Evolutionary conservation across 441 rosid genomes (phyloP), one percentile per base, ranked within the genome.

Genomic region (Syzygium syzygioides): DNA sequence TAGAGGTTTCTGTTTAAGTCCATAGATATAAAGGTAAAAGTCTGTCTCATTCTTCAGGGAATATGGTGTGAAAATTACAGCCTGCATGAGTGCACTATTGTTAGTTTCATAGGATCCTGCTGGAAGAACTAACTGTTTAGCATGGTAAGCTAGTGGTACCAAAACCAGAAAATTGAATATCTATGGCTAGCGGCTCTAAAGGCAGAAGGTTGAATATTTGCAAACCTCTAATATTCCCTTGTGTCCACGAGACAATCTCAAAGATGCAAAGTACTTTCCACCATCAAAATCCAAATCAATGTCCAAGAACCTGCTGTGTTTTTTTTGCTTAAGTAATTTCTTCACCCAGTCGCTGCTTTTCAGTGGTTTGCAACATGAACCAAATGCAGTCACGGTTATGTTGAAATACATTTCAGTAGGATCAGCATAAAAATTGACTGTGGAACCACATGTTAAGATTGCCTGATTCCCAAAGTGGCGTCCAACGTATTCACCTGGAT

Each of bases 191-290:
- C 19, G 55, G 26, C 90, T 89, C 28, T 37, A 89, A 68, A 64
- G 50, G 79, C 55, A 91, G 87, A 66, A 62, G 32, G 17, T 80
- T 64, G 48, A 55, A 88, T 60, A 86, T 87, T 23, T 86, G 91
- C 89, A 85, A 90, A 98, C 99, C 99, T 98, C 99, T 90, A 98
- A 92, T 92, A 94, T 94, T 95, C 99, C 99, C 91, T 91, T 93
- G 87, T 91, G 90, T 85, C 99, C 99, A 90, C 98, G 96, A 89
- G 96, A 95, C 93, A 98, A 91, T 92, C 99, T 94, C 88, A 98
- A 93, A 85, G 94, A 92, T 87, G 98, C 98, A 91, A 93, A 93
- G 91, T 93, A 95, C 91, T 94, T 97, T 90, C 99, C 99, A 92
- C 95, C 95, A 85, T 93, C 93, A 93, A 98, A 98, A 91, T 98